Conservation (phyloP, 306 rosid species). For the Malus fusca region DNA sequence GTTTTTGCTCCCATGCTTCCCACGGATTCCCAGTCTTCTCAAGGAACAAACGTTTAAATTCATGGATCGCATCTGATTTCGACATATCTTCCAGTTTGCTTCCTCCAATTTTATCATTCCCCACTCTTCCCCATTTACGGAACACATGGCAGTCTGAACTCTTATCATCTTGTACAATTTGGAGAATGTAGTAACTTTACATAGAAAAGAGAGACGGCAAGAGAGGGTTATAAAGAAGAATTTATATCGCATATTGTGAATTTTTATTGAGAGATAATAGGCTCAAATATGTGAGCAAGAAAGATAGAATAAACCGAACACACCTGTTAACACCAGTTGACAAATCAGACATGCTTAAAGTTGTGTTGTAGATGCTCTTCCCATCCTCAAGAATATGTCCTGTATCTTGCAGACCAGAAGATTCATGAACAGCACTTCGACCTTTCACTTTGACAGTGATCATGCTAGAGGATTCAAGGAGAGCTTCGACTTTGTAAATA, state of each 20-base stretch:
- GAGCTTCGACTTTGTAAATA: slow-evolving; percentile 65
- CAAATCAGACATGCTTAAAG: slow-evolving; percentile 86
- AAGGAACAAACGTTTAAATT: slow-evolving; percentile 74
- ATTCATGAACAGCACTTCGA: slow-evolving; percentile 78
- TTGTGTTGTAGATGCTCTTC: slow-evolving; percentile 76
- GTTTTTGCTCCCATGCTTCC: slow-evolving; percentile 95
- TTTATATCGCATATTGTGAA: not conserved
- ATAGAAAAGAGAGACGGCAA: slow-evolving; percentile 23
- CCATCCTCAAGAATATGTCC: slow-evolving; percentile 95
- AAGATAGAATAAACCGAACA: slow-evolving; percentile 6
- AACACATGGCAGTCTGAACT: slow-evolving; percentile 70
- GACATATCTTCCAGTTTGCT: slow-evolving; percentile 57
- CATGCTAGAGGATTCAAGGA: slow-evolving; percentile 68
- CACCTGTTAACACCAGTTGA: slow-evolving; percentile 86
- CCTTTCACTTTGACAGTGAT: slow-evolving; percentile 95
- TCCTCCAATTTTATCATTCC: slow-evolving; percentile 90
- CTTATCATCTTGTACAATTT: slow-evolving; percentile 85
- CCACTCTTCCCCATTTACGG: slow-evolving; percentile 99
- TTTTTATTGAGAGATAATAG: not conserved
- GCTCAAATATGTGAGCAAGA: not conserved
- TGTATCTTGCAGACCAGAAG: slow-evolving; percentile 80
- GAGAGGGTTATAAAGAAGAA: slow-evolving; percentile 2
- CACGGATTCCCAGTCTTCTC: slow-evolving; percentile 96
- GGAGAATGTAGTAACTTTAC: slow-evolving; percentile 77
- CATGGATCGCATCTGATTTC: slow-evolving; percentile 68